Conservation (phyloP, 1,139 yeast genomes). For the Candida freyschussii region DNA sequence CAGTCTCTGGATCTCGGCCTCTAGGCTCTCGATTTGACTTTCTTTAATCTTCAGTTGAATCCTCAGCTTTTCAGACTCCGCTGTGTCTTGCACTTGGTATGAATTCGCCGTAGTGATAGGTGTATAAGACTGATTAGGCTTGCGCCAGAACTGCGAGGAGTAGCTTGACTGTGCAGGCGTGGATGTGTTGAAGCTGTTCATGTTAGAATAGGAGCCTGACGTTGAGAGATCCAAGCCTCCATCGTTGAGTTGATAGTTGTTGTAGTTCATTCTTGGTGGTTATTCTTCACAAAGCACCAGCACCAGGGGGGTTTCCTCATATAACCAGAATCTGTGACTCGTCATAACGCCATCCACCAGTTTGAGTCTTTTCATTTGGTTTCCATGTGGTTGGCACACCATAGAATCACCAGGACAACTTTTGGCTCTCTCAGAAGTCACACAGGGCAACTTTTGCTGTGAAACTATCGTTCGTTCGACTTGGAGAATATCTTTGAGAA, state of each 20-base stretch:
- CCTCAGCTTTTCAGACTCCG: conserved; percentile 21
- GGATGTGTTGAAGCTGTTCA: conserved; percentile 2
- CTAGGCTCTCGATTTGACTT: conserved; percentile 34
- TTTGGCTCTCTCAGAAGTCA: too few relatives aligned
- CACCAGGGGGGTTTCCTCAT: too few relatives aligned
- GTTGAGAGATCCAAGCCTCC: conserved; percentile 6
- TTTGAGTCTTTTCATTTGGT: too few relatives aligned
- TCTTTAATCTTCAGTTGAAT: conserved; percentile 34
- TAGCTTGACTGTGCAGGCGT: conserved; percentile 3
- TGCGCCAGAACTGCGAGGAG: conserved; percentile 9
- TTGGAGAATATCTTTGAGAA: too few relatives aligned
- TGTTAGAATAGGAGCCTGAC: conserved; percentile 4
- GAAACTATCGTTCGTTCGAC: too few relatives aligned
- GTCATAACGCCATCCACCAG: too few relatives aligned
- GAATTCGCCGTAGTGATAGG: conserved; percentile 8
- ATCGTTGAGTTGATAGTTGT: conserved; percentile 3
- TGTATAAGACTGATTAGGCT: conserved; percentile 3
- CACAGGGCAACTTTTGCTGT: too few relatives aligned
- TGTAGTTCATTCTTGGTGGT: conserved; percentile 2
- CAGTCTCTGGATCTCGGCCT: conserved; percentile 32
- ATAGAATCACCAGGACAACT: conserved; percentile 8
- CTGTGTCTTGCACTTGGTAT: not conserved
- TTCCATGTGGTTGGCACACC: conserved; percentile 7
- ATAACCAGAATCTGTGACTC: too few relatives aligned
- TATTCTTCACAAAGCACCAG: too few relatives aligned